Percentiles rank a stretch among this genome's conserved stretches.
These are phyloP conservation scores for Pachysolen tannophilus DNA, from an alignment of 805 yeast genomes.

Conservation along the genomic window DNA sequence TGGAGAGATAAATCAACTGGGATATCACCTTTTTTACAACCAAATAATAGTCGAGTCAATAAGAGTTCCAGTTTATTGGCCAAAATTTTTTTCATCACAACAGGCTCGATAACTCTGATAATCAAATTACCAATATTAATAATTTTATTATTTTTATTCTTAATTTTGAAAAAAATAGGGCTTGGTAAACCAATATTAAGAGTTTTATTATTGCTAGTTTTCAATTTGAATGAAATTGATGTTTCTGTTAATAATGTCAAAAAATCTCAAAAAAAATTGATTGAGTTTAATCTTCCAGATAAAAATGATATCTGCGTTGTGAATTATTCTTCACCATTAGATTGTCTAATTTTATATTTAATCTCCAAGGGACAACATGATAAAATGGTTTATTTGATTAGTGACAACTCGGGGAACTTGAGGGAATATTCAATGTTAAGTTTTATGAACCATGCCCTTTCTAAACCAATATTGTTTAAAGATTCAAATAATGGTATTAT, in stretches of 20 bases:
- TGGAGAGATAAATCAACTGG: slow-evolving; percentile 92
- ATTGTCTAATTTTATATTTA: neutral
- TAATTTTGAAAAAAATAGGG: slow-evolving; percentile 14
- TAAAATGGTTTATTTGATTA: slow-evolving; percentile 29
- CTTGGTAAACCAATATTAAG: slow-evolving; percentile 12
- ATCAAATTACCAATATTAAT: slow-evolving; percentile 22
- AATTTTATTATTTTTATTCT: slow-evolving; percentile 13
- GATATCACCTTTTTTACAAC: slow-evolving; percentile 81
- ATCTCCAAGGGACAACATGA: slow-evolving; percentile 16
- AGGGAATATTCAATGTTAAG: slow-evolving; percentile 22
- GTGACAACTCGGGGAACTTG: slow-evolving; percentile 26
- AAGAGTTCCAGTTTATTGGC: neutral
- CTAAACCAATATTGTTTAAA: slow-evolving; percentile 5
- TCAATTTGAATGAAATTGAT: slow-evolving; percentile 13
- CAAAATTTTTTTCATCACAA: neutral
- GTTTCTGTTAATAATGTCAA: neutral
- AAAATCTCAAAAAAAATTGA: neutral
- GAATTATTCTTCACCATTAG: neutral
- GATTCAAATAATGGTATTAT: neutral
- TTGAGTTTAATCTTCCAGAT: neutral
- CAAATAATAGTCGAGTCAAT: neutral
- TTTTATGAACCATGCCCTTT: slow-evolving; percentile 3
- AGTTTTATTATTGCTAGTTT: slow-evolving; percentile 23
- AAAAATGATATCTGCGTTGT: neutral
- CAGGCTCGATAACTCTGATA: slow-evolving; percentile 5